Conservation (phyloP, 202 grass and related monocot species). For the Musa balbisiana region DNA sequence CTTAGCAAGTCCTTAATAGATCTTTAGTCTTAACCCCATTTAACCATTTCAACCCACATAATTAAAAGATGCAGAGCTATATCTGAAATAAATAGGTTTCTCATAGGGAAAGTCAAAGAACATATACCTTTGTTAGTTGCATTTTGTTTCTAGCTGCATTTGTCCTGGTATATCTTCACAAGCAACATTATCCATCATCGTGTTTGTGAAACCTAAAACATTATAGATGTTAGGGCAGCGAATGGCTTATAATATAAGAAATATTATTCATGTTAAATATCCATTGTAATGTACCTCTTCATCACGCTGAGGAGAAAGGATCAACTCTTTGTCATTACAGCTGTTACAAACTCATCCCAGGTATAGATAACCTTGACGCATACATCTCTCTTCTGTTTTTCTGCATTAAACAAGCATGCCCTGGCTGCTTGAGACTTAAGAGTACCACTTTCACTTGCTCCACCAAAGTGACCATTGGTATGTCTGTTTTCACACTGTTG, state of each 20-base stretch:
- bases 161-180: no score
- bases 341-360: conserved; percentile 70
- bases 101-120: no score
- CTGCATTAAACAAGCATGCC: conserved; percentile 47
- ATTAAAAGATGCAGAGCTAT: no score
- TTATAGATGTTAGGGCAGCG: not conserved
- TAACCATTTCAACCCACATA: no score
- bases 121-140: no score
- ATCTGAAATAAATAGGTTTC: no score
- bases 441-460: conserved; percentile 52
- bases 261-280: not conserved
- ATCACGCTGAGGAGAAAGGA: conserved; percentile 90
- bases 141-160: no score
- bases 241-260: not conserved
- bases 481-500: conserved; percentile 66
- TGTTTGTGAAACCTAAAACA: not conserved
- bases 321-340: conserved; percentile 67
- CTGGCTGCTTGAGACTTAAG: conserved; percentile 31
- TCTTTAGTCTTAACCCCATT: no score
- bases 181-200: no score
- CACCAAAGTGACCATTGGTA: conserved; percentile 48
- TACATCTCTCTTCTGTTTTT: conserved; percentile 78
- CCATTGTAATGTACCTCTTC: conserved; percentile 51
- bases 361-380: conserved; percentile 59
- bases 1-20: no score